phyloP scores from a whole-genome alignment of 768 basidiomycete genomes.

The Hydnomerulius pinastri region DNA sequence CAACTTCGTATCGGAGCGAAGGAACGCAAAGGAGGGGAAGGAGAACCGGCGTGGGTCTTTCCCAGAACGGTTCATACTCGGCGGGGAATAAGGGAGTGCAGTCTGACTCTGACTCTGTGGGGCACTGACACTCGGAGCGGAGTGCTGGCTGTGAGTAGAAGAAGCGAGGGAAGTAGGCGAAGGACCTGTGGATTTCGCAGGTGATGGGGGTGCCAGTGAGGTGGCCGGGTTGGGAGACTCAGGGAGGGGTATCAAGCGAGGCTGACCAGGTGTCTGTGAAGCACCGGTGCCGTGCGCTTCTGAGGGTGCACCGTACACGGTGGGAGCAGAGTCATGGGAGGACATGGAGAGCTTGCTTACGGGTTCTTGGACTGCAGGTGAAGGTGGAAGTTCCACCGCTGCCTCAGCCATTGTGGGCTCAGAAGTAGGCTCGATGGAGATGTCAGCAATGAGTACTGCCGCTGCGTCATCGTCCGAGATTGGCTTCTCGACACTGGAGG shows the following conservation, averaged over 20 bases:
- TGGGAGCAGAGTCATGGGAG: conserved; percentile 25
- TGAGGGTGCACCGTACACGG: conserved; percentile 18
- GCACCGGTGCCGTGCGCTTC: background rate
- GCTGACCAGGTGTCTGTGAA: conserved; percentile 5
- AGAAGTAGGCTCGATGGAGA: background rate
- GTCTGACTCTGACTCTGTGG: conserved; percentile 31
- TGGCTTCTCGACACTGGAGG: background rate
- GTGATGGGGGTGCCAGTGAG: conserved; percentile 22
- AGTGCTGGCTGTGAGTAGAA: conserved; percentile 17
- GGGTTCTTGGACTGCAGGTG: conserved; percentile 1
- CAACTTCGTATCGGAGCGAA: conserved; percentile 36
- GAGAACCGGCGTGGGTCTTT: conserved; percentile 47
- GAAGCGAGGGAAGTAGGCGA: background rate
- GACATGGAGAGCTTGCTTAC: conserved; percentile 24
- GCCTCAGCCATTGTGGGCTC: conserved; percentile 1
- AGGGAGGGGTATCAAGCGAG: conserved; percentile 10
- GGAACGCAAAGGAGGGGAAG: conserved; percentile 46
- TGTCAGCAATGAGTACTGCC: conserved; percentile 1
- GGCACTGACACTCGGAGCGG: conserved; percentile 14
- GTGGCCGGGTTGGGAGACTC: conserved; percentile 18
- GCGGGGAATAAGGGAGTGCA: conserved; percentile 23
- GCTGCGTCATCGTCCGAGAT: background rate
- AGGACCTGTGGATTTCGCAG: conserved; percentile 3
- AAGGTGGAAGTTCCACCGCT: background rate
- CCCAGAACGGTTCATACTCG: conserved; percentile 2